Evolutionary conservation across 495 filamentous ascomycete species (phyloP).

Genomic region (Amphirosellinia nigrospora): DNA sequence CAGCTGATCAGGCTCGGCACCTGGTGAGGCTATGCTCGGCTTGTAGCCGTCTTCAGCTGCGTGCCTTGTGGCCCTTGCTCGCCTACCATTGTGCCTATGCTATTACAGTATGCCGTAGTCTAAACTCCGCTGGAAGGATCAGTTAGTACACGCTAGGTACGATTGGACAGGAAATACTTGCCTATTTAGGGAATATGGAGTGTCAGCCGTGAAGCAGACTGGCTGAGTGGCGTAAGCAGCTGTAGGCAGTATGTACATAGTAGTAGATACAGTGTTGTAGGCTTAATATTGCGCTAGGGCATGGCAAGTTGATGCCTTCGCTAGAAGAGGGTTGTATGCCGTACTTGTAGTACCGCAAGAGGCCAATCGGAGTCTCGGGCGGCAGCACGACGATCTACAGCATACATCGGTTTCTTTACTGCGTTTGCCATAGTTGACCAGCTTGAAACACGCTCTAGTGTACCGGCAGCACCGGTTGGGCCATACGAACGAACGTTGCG

Average conservation of each 20-base stretch:
- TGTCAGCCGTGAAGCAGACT: constrained; percentile 4
- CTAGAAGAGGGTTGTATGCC: neutral
- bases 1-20: constrained; percentile 3
- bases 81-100: neutral
- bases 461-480: constrained; percentile 8
- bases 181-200: constrained; percentile 5
- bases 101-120: neutral
- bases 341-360: neutral
- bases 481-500: neutral
- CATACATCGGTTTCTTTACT: constrained; percentile 17
- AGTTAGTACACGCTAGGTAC: neutral
- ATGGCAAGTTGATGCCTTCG: neutral
- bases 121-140: neutral
- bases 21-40: constrained; percentile 3
- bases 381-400: constrained; percentile 13
- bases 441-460: constrained; percentile 16
- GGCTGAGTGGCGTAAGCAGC: neutral
- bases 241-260: neutral
- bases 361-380: constrained; percentile 20
- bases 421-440: constrained; percentile 5
- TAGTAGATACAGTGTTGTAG: neutral
- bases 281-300: neutral
- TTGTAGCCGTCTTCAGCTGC: constrained; percentile 17
- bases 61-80: neutral
- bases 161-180: constrained; percentile 7